Conservation (phyloP, 2,329 filamentous ascomycete genomes). For the Colletotrichum sojae region DNA sequence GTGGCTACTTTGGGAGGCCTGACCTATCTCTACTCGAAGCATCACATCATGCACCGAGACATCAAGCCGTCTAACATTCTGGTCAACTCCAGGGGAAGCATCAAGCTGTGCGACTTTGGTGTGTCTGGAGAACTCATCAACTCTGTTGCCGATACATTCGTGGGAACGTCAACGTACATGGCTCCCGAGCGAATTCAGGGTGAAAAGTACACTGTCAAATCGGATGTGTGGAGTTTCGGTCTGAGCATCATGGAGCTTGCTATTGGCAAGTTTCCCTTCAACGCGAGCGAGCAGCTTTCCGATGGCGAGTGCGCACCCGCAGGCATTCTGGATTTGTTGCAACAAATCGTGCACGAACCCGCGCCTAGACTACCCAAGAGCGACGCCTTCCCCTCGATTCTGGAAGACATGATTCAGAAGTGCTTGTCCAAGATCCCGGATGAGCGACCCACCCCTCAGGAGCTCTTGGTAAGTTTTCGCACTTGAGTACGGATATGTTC, state of each 20-base stretch:
- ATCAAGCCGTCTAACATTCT: slow-evolving; percentile 99
- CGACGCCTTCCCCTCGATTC: slow-evolving; percentile 93
- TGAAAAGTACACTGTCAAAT: slow-evolving; percentile 97
- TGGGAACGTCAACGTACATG: slow-evolving; percentile 99
- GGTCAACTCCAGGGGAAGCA: slow-evolving; percentile 92
- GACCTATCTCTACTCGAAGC: slow-evolving; percentile 93
- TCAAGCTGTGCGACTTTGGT: slow-evolving; percentile 98
- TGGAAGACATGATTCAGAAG: slow-evolving; percentile 98
- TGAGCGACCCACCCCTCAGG: slow-evolving; percentile 89
- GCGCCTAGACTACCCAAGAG: slow-evolving; percentile 95
- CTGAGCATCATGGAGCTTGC: slow-evolving; percentile 96
- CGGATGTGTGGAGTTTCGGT: slow-evolving; percentile 98
- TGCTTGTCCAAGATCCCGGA: slow-evolving; percentile 93
- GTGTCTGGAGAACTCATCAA: slow-evolving; percentile 99
- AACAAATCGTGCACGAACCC: slow-evolving; percentile 97
- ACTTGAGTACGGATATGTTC: background rate
- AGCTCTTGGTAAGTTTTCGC: slow-evolving; percentile 81
- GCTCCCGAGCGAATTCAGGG: slow-evolving; percentile 98
- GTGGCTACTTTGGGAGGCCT: slow-evolving; percentile 94
- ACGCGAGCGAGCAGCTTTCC: slow-evolving; percentile 77
- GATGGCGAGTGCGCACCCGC: slow-evolving; percentile 88
- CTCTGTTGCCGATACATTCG: slow-evolving; percentile 97
- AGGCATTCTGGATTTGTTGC: slow-evolving; percentile 94
- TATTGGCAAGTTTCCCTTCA: slow-evolving; percentile 97
- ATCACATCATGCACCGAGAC: slow-evolving; percentile 99